Evolutionary conservation across 1,284 basidiomycete species (phyloP).

Genomic region (Rhodotorula sp.): DNA sequence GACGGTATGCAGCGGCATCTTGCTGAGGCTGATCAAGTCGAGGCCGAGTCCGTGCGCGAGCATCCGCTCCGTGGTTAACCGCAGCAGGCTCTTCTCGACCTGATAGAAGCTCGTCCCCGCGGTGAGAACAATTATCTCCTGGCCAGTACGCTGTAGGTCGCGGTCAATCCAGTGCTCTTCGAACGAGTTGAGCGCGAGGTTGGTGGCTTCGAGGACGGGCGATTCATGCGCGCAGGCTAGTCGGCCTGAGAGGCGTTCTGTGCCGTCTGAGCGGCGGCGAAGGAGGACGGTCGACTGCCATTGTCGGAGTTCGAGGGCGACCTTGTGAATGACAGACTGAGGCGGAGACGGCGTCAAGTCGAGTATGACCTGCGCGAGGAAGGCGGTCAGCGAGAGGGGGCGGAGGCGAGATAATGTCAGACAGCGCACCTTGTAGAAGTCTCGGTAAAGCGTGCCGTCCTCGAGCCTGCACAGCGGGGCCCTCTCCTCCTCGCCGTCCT

Average conservation of each 20-base stretch:
- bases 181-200: constrained; percentile 86
- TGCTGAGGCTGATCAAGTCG: constrained; percentile 85
- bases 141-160: constrained; percentile 87
- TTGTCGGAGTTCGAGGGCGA: constrained; percentile 27
- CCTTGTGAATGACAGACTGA: constrained; percentile 17
- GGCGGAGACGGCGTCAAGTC: constrained; percentile 61
- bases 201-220: constrained; percentile 89
- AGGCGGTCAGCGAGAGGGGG: constrained; percentile 43
- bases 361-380: constrained; percentile 65
- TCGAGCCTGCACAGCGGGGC: constrained; percentile 36
- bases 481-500: constrained; percentile 65
- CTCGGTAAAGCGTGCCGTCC: constrained; percentile 65
- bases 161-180: constrained; percentile 96
- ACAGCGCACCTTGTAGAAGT: constrained; percentile 60
- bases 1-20: constrained; percentile 85
- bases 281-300: constrained; percentile 41
- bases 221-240: constrained; percentile 89
- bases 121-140: constrained; percentile 80
- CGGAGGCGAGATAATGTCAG: not conserved
- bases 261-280: constrained; percentile 43
- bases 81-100: constrained; percentile 83
- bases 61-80: constrained; percentile 92
- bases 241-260: constrained; percentile 70
- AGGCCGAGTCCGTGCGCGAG: constrained; percentile 89
- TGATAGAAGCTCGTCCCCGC: constrained; percentile 86